Base-by-base conservation (phyloP, 257 asterid genomes). In the Lithospermum erythrorhizon region DNA sequence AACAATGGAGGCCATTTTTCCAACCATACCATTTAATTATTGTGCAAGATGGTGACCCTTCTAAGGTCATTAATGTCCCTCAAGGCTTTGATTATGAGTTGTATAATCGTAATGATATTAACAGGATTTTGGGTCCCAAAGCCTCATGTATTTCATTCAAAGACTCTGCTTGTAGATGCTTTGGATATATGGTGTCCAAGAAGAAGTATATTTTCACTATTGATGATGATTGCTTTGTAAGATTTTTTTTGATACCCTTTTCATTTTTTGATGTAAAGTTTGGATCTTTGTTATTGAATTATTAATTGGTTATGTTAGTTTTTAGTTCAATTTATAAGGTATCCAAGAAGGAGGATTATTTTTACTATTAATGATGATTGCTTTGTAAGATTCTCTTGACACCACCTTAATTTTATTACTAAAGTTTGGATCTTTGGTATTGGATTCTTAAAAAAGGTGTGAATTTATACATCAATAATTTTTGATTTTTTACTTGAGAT, bases 151-250 rank as follows among this genome's bases (percentile, higher is more conserved):
- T 73, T 29, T 73, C 82, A 6, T 73, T 76, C 55, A 76, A 76
- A 75, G 82, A 76, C 20, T 72, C 76, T 15, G 82, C 79, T 16
- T 76, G 82, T 35, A 75, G 82, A 17, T 76, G 82, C 72, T 76
- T 76, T 41, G 82, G 82, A 1, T 77, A 63, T 53, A 59, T 77
- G 75, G 79, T 77, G 0, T 77, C 82, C 57, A 77, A 77, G 75
- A 77, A 77, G 68, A 77, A 77, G 70, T 73, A 73, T 51, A 77
- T 77, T 47, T 77, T 62, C 66, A 77, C 79, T 37, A 60, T 77
- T 68, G 82, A 77, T 57, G 79, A 77, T 69, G 78, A 70, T 47
- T 70, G 74, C 70, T 70, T 70, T 49, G 74, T 70, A 63, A 70
- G 74, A 57, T 32, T 21, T 30, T n/a, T 15, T 2, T 13, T 11